Base-by-base conservation (phyloP, 495 filamentous ascomycete genomes). In the Penicillium verhagenii region DNA sequence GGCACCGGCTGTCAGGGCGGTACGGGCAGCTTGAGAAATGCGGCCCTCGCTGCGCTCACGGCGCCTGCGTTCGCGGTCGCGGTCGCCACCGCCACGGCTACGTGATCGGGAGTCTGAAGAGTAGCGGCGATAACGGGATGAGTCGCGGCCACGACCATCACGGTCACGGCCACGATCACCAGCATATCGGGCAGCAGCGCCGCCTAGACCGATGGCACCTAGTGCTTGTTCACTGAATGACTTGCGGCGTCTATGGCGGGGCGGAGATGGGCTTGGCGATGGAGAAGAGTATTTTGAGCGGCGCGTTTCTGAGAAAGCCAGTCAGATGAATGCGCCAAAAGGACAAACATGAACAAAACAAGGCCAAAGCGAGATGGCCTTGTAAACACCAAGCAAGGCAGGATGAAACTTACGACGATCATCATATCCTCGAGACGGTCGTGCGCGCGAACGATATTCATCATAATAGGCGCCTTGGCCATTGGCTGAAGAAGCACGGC, bases 1-100 rank as follows among this genome's bases (percentile, higher is more conserved):
- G 9, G 90, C 92, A 54, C 91, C 92, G 48, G 92, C 91, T 33
- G 91, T 80, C 35, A 96, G 71, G 6, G 92, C 93, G 18, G 92
- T 91, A 69, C 89, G 88, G 60, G 90, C 88, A 37, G 91, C 92
- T 67, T 96, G 90, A 53, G 88, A 81, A 61, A 94, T 85, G 53
- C 88, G 89, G 50, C 81, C 80, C 37, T 83, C 78, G 16, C 70
- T 82, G 29, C 77, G 75, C n/a, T 73, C 66, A 13, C 65, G 59
- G 11, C 50, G 56, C 5, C 50, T 53, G 54, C 63, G 60, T 60
- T 47, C 72, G 53, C 68, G 33, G 7, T 35, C 33, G 74, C 20
- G 26, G 57, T 58, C 79, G 72, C 53, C 46, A 38, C 61, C 52
- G 25, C 53, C 73, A 61, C 68, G 77, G 68, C 64, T 81, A 56